phyloP scores from a whole-genome alignment of 352 stramenopile genomes.

The Phytophthora foliorum region DNA sequence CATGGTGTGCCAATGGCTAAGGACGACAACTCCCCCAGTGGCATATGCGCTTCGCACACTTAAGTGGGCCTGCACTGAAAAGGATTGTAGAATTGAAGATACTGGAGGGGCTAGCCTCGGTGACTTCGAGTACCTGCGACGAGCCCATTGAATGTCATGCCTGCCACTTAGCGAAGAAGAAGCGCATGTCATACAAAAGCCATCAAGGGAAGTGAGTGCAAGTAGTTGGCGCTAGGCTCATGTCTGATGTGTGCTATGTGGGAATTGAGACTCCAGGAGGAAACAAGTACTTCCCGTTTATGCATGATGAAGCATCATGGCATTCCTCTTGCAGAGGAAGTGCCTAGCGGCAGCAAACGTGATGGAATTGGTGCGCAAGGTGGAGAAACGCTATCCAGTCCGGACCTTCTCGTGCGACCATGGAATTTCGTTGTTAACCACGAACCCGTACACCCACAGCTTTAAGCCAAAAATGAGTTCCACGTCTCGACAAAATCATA shows the following conservation, averaged over 20 bases:
- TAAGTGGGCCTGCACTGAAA: not conserved
- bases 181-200: not conserved
- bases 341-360: not conserved
- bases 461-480: not conserved
- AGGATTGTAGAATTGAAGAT: not conserved
- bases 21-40: not conserved
- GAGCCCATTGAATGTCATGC: not conserved
- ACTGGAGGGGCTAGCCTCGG: not conserved
- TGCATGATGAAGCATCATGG: not conserved
- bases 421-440: no score
- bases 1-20: not conserved
- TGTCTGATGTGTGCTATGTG: not conserved
- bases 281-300: not conserved
- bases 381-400: not conserved
- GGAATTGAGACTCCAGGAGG: not conserved
- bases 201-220: not conserved
- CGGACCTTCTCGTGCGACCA: not conserved
- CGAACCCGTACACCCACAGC: not conserved
- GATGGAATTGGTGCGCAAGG: slow-evolving; percentile 1
- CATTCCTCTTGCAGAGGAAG: not conserved
- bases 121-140: not conserved
- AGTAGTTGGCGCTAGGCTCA: not conserved
- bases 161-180: not conserved
- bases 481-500: not conserved
- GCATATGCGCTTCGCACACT: slow-evolving; percentile 1